Evolutionary conservation across 129 eudicot species (phyloP).

Genomic region (Pseudognaphalium luteoalbum): DNA sequence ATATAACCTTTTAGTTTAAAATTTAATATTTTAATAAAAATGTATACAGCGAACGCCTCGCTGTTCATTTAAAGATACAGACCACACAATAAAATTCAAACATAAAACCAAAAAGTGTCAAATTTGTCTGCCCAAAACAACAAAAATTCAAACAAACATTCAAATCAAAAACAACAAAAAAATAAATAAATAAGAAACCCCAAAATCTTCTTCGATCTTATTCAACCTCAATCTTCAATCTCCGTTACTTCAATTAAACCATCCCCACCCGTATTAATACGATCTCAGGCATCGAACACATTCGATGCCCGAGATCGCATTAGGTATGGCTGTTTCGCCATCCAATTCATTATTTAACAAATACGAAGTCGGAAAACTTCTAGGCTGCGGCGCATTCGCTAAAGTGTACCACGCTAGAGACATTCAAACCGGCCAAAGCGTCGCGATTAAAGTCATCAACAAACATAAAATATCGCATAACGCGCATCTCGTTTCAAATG

Average conservation of each 20-base stretch:
- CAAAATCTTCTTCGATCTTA: constrained; percentile 36
- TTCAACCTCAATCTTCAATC: constrained; percentile 25
- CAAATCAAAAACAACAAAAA: constrained; percentile 19
- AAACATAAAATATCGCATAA: constrained; percentile 47
- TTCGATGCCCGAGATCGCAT: constrained; percentile 29
- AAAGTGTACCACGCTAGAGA: constrained; percentile 77
- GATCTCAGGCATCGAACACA: constrained; percentile 31
- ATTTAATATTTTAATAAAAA: not conserved
- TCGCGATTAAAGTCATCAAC: constrained; percentile 66
- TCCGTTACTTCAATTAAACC: constrained; percentile 4
- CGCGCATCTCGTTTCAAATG: constrained; percentile 35
- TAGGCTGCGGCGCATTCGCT: constrained; percentile 84
- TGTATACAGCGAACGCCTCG: not conserved
- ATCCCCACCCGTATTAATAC: constrained; percentile 20
- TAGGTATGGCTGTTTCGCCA: constrained; percentile 20
- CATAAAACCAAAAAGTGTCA: constrained; percentile 5
- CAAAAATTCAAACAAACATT: constrained; percentile 8
- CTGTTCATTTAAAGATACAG: not conserved
- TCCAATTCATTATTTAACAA: constrained; percentile 52
- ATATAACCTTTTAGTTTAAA: not conserved
- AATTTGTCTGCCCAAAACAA: constrained; percentile 5
- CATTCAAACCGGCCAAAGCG: constrained; percentile 57
- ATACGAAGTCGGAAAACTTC: constrained; percentile 67
- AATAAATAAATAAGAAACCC: not conserved
- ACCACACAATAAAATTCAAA: constrained; percentile 15